Conservation (phyloP, 768 basidiomycete species). For the Imleria badia region DNA sequence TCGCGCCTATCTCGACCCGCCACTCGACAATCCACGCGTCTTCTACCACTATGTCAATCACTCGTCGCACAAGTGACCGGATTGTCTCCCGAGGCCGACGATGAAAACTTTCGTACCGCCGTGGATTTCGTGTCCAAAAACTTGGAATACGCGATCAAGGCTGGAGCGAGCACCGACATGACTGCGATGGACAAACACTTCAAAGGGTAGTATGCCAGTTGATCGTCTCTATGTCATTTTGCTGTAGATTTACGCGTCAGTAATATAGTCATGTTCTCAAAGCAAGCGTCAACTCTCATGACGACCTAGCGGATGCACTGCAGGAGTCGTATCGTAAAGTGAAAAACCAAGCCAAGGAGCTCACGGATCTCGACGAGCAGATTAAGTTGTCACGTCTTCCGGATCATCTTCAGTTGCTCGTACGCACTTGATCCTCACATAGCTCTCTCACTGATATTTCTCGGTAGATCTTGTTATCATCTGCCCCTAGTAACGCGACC, state of each 20-base stretch:
- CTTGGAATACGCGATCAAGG: constrained; percentile 59
- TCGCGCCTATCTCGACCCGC: constrained; percentile 53
- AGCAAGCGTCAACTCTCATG: constrained; percentile 65
- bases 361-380: constrained; percentile 62
- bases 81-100: constrained; percentile 42
- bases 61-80: constrained; percentile 58
- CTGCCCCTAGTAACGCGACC: constrained; percentile 49
- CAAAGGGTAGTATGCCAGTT: constrained; percentile 44
- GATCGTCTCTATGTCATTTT: neutral
- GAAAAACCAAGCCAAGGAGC: constrained; percentile 47
- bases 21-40: constrained; percentile 48
- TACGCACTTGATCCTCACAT: constrained; percentile 32
- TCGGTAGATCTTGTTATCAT: constrained; percentile 54
- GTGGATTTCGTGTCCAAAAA: constrained; percentile 60
- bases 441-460: constrained; percentile 1
- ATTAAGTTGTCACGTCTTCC: constrained; percentile 67
- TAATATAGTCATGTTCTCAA: constrained; percentile 57
- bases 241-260: constrained; percentile 12
- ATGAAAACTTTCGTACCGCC: constrained; percentile 44
- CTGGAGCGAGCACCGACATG: constrained; percentile 57
- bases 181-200: constrained; percentile 50
- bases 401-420: constrained; percentile 72
- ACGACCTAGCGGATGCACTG: constrained; percentile 60
- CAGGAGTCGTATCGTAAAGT: constrained; percentile 51
- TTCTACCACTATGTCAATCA: constrained; percentile 53